These are phyloP conservation scores for Mycena crocata DNA, from an alignment of 768 basidiomycete species.

Conservation along the genomic window DNA sequence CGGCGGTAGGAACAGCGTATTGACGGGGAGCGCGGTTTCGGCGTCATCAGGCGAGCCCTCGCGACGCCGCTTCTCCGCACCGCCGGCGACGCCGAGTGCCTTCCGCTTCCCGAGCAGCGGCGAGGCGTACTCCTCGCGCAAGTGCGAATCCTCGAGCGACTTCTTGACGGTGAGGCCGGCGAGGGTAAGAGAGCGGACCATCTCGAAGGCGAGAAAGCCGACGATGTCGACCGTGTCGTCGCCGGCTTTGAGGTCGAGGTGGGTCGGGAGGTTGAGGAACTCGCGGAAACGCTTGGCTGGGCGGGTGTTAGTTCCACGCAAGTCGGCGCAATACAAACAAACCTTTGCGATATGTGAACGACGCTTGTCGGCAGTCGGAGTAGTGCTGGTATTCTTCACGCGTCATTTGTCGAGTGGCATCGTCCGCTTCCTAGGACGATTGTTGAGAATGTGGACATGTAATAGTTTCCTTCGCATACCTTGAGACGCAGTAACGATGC, in stretches of 20 bases:
- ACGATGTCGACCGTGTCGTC: slow-evolving; percentile 97
- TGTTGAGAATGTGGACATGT: neutral
- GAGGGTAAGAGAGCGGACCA: slow-evolving; percentile 93
- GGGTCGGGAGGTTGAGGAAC: slow-evolving; percentile 88
- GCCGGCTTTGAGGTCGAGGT: slow-evolving; percentile 89
- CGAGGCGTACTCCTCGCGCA: slow-evolving; percentile 74
- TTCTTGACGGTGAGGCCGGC: slow-evolving; percentile 89
- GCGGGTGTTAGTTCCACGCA: neutral
- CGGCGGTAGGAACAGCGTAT: slow-evolving; percentile 84
- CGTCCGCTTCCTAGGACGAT: slow-evolving; percentile 84
- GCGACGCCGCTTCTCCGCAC: slow-evolving; percentile 64
- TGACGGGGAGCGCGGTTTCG: slow-evolving; percentile 74
- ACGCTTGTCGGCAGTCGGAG: slow-evolving; percentile 95
- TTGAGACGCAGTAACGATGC: slow-evolving; percentile 91
- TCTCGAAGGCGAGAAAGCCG: slow-evolving; percentile 96
- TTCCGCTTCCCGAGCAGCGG: slow-evolving; percentile 81
- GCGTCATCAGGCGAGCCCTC: slow-evolving; percentile 73
- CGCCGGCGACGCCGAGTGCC: slow-evolving; percentile 54
- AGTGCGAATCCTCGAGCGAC: slow-evolving; percentile 76
- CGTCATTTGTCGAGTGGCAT: slow-evolving; percentile 95
- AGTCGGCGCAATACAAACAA: slow-evolving; percentile 28
- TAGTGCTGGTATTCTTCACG: slow-evolving; percentile 97
- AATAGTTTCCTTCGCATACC: slow-evolving; percentile 46
- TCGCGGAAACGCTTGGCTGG: slow-evolving; percentile 94
- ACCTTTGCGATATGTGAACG: slow-evolving; percentile 98